These are phyloP conservation scores for Colletotrichum liaoningense DNA, from an alignment of 2,329 filamentous ascomycete genomes.

Conservation along the genomic window DNA sequence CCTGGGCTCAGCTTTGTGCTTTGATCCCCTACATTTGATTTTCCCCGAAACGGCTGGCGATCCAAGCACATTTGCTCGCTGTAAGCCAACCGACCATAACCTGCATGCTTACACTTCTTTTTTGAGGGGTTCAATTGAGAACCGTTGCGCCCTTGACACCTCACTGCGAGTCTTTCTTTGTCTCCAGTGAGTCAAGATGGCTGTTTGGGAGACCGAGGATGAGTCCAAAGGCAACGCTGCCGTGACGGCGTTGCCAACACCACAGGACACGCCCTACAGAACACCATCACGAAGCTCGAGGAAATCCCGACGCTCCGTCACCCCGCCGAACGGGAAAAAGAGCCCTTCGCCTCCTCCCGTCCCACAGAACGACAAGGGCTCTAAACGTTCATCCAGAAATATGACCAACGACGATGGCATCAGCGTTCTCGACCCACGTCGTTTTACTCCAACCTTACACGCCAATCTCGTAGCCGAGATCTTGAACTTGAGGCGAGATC, in stretches of 20 bases:
- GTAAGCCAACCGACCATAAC: slow-evolving; percentile 11
- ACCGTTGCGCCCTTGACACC: slow-evolving; percentile 7
- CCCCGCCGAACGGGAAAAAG: slow-evolving; percentile 64
- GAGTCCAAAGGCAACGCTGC: slow-evolving; percentile 67
- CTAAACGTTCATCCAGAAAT: slow-evolving; percentile 68
- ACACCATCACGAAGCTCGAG: slow-evolving; percentile 74
- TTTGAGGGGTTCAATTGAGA: slow-evolving; percentile 32
- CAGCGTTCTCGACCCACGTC: slow-evolving; percentile 83
- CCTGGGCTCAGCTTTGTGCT: slow-evolving; percentile 32
- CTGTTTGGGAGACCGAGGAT: slow-evolving; percentile 72
- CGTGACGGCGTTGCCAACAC: slow-evolving; percentile 72
- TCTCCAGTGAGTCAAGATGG: slow-evolving; percentile 54
- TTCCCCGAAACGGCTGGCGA: slow-evolving; percentile 29
- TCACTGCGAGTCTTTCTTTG: slow-evolving; percentile 5
- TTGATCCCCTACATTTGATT: slow-evolving; percentile 34
- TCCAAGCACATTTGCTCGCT: slow-evolving; percentile 32
- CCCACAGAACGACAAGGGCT: slow-evolving; percentile 53
- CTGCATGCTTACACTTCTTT: slow-evolving; percentile 27
- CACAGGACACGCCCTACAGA: slow-evolving; percentile 78
- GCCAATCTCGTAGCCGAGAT: slow-evolving; percentile 97
- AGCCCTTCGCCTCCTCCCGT: slow-evolving; percentile 70
- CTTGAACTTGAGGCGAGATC: slow-evolving; percentile 83
- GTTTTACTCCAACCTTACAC: slow-evolving; percentile 95
- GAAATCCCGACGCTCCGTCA: slow-evolving; percentile 74
- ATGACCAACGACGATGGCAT: slow-evolving; percentile 75